Base-by-base conservation (phyloP, 441 rosid genomes). In the Pelargonium exstipulatum region DNA sequence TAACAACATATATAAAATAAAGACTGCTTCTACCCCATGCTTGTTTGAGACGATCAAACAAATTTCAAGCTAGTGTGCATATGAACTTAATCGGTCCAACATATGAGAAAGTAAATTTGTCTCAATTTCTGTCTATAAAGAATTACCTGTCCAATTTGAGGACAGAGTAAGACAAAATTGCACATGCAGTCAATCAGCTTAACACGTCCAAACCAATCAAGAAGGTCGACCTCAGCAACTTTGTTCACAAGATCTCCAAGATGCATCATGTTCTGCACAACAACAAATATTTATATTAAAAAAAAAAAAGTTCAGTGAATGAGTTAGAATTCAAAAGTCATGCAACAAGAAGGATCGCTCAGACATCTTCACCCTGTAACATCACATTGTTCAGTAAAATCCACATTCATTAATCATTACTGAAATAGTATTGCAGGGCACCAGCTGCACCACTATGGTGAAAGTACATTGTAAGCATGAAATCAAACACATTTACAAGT, bases 181-280 rank as follows among this genome's bases (percentile, higher is more conserved):
- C 91, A 86, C 71, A 92, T 84, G 82, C 98, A 88, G 67, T 83
- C 87, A 79, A 88, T 83, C 71, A 92, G 84, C 83, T 78, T 86
- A 68, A 83, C 83, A 67, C 99, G 97, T 74, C 97, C 99, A 71
- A 74, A 78, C 95, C 98, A 95, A 70, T 88, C 95, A 79, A 89
- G 87, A 76, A 89, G 88, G 70, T 85, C 92, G 78, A 74, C 80
- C 74, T 90, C 96, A 70, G 93, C 86, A 73, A 92, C 80, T 83
- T 82, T 85, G 75, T 67, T 81, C 74, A 92, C 80, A 66, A 92
- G 79, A 71, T 83, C 81, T 62, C 93, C 90, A 53, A 95, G 89
- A 71, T 69, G 81, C 40, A 40, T 67, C 76, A 89, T 73, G 80
- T 80, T 79, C 97, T 95, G 96, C 81, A 78, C 68, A 43, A 5